Percentiles rank a stretch among this genome's conserved stretches.
Evolutionary conservation across 2,329 filamentous ascomycete genomes (phyloP).

Genomic region (Sarocladium brachiariae): DNA sequence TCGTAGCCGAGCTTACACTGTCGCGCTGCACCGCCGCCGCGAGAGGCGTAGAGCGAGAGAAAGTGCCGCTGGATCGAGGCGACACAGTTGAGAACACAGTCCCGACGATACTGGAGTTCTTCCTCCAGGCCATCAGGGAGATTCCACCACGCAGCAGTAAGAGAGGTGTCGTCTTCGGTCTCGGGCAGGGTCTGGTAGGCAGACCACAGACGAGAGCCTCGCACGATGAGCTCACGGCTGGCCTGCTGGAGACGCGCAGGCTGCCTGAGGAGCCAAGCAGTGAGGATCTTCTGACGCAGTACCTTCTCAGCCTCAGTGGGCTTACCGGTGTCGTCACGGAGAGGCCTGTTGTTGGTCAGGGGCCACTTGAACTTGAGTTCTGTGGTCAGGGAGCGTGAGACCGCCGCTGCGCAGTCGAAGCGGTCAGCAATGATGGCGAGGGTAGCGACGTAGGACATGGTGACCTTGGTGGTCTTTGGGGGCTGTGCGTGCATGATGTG

Average conservation of each 20-base stretch:
- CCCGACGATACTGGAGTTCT: conserved; percentile 59
- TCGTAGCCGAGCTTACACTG: conserved; percentile 73
- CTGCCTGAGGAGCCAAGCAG: conserved; percentile 59
- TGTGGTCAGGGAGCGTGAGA: conserved; percentile 46
- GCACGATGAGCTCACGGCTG: conserved; percentile 59
- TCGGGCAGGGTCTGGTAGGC: conserved; percentile 21
- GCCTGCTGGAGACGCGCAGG: conserved; percentile 52
- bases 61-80: conserved; percentile 65
- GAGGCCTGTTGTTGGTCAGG: conserved; percentile 31
- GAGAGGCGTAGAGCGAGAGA: conserved; percentile 58
- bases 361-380: conserved; percentile 50
- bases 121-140: conserved; percentile 65
- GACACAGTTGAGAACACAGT: conserved; percentile 60
- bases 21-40: conserved; percentile 23
- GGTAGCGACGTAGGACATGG: conserved; percentile 57
- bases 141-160: conserved; percentile 62
- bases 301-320: conserved; percentile 51
- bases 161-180: background rate
- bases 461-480: conserved; percentile 33
- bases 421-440: conserved; percentile 66
- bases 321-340: conserved; percentile 29
- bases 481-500: conserved; percentile 53
- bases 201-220: conserved; percentile 56
- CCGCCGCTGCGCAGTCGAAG: conserved; percentile 55
- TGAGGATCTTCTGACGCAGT: conserved; percentile 61